phyloP scores from a whole-genome alignment of 1,284 basidiomycete species.

The Trichosporon faecale region DNA sequence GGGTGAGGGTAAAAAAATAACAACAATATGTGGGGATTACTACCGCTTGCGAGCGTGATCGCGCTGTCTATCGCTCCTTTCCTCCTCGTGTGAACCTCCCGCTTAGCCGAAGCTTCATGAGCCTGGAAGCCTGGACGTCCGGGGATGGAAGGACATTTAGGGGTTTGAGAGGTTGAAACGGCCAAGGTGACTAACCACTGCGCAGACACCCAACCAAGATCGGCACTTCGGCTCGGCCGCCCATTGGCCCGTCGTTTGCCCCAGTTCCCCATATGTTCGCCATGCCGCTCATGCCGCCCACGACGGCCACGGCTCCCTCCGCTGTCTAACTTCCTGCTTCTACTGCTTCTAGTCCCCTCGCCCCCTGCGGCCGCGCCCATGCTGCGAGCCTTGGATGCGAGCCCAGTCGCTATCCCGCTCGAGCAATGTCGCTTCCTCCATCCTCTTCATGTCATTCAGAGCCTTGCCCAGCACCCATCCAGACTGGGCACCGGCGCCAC shows the following conservation, averaged over 20 bases:
- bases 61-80: neutral
- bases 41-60: neutral
- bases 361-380: constrained; percentile 38
- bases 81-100: neutral
- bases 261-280: neutral
- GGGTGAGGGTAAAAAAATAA: neutral
- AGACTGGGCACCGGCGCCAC: constrained; percentile 38
- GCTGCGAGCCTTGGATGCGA: constrained; percentile 43
- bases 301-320: neutral
- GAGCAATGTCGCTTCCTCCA: constrained; percentile 47
- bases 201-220: neutral
- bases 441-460: constrained; percentile 48
- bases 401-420: constrained; percentile 51
- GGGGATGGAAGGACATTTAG: neutral
- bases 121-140: neutral
- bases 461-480: constrained; percentile 49
- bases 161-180: constrained; percentile 6
- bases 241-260: neutral
- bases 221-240: constrained; percentile 6
- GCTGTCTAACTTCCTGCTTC: neutral
- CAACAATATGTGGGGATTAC: neutral
- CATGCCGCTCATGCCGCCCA: neutral
- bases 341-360: constrained; percentile 34
- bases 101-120: neutral
- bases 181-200: constrained; percentile 7